phyloP scores from a whole-genome alignment of 208 protist genomes.

The Vickermania spadyakhi region DNA sequence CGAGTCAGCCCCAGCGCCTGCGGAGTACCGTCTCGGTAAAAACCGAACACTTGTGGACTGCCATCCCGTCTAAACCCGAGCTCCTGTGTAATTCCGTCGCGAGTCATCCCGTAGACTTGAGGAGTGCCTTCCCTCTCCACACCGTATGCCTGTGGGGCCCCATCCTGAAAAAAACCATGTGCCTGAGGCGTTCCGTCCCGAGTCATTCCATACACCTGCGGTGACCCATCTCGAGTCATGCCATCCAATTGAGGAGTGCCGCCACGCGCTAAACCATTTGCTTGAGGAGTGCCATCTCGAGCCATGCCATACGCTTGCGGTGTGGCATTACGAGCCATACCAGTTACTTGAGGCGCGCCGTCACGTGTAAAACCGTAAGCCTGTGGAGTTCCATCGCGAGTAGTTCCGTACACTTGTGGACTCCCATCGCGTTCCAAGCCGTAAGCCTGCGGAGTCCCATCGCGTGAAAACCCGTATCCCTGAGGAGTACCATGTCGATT shows the following conservation, averaged over 20 bases:
- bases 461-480: not conserved
- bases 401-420: not conserved
- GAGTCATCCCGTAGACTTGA: not conserved
- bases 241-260: not conserved
- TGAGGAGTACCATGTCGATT: not conserved
- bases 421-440: not conserved
- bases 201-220: not conserved
- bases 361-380: not conserved
- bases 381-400: not conserved
- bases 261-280: not conserved
- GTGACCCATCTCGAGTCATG: not conserved
- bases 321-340: not conserved
- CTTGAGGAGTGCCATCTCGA: not conserved
- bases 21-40: not conserved
- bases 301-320: not conserved
- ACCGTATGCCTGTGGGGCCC: not conserved
- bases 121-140: not conserved
- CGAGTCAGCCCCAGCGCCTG: not conserved
- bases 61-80: not conserved
- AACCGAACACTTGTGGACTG: not conserved
- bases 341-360: not conserved
- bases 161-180: not conserved
- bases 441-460: not conserved
- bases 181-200: not conserved
- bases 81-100: not conserved